phyloP scores from a whole-genome alignment of 1,284 basidiomycete genomes.

The Ceratobasidium sp. region DNA sequence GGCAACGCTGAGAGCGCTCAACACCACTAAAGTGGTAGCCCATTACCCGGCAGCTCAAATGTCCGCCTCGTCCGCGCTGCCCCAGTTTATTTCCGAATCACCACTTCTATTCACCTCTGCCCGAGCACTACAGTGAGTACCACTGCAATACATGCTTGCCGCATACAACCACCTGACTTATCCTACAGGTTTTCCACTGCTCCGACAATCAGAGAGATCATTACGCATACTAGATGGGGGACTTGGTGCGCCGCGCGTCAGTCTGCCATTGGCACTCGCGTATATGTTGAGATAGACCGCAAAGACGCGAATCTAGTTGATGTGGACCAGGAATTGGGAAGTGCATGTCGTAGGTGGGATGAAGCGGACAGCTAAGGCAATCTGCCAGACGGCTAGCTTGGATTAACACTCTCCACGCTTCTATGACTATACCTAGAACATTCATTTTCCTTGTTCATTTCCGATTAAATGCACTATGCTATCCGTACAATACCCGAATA shows the following conservation, averaged over 20 bases:
- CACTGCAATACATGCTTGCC: neutral
- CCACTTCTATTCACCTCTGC: constrained; percentile 35
- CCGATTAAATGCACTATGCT: no score
- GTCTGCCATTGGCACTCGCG: constrained; percentile 27
- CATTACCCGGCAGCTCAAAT: constrained; percentile 32
- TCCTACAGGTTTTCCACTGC: constrained; percentile 33
- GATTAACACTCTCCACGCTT: neutral
- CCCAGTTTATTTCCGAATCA: constrained; percentile 37
- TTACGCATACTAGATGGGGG: constrained; percentile 35
- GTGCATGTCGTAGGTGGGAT: constrained; percentile 42
- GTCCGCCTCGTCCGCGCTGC: constrained; percentile 29
- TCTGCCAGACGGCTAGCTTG: neutral
- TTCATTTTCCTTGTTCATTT: no score
- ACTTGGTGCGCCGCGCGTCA: constrained; percentile 43
- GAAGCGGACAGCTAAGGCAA: neutral
- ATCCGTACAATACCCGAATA: neutral
- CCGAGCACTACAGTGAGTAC: constrained; percentile 27
- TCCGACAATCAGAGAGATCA: constrained; percentile 34
- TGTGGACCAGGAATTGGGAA: constrained; percentile 49
- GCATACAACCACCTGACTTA: neutral
- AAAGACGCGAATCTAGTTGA: constrained; percentile 50
- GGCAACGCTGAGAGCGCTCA: constrained; percentile 34
- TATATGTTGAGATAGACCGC: constrained; percentile 46
- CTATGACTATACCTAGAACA: neutral
- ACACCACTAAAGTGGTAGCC: constrained; percentile 37